Evolutionary conservation across 306 rosid species (phyloP), one percentile per base, ranked within the genome.

Genomic region (Quercus suber): DNA sequence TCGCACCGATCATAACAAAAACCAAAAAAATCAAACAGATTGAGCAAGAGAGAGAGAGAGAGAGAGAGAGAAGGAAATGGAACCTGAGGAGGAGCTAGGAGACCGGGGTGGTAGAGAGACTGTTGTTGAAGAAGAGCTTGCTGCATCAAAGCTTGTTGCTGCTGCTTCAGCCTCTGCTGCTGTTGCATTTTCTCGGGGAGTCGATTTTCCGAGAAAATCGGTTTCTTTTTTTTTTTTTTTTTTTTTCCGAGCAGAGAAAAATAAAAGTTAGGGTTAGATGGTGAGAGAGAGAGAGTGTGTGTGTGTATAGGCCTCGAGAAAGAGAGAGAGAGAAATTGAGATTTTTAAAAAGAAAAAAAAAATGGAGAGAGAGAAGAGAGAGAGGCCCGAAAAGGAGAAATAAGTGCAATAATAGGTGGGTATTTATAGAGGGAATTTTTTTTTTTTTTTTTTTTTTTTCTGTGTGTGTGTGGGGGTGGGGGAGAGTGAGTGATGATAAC

Each of bases 81-180:
- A 82, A 95, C 99, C 99, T 95, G 99, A 65, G 99, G 98, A 17
- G 97, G 97, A 90, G 99, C 99, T 43, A 95, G 30, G 56, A 95
- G 93, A 63, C 96, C 99, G 18, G 99, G 98, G 72, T 95, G 99
- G 83, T 95, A 95, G 81, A 95, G 90, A 75, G 99, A 90, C 58
- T 95, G 99, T 68, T 95, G 99, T 79, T 95, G 99, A 31, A 95
- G 91, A 72, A 95, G 92, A 80, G 99, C 98, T 78, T 95, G 99
- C 55, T 95, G 99, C 97, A 95, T 92, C 94, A 95, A 83, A 88
- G 98, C 98, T 87, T 95, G 99, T 20, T 94, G 98, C 65, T 93
- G 97, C 79, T 94, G 99, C 93, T 93, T 95, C 82, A 95, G 81
- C 89, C 99, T 90, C 84, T 88, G 97, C 84, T 88, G 97, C 83